phyloP scores from a whole-genome alignment of 345 rosid species.

The Sonneratia caseolaris region DNA sequence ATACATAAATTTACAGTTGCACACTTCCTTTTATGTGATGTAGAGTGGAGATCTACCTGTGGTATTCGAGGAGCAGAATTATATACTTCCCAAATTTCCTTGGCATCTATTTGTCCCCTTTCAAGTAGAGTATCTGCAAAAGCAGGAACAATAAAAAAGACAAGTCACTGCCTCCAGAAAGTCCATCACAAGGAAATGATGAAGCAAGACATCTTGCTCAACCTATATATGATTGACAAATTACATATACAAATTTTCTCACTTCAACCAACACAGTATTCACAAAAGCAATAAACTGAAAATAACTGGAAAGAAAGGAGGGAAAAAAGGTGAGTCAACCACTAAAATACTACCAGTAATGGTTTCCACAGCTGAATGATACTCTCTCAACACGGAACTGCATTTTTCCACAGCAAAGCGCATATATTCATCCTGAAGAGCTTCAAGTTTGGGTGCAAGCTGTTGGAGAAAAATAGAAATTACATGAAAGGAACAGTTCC shows the following conservation, averaged over 20 bases:
- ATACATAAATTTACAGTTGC: background rate
- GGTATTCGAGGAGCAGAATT: slow-evolving; percentile 58
- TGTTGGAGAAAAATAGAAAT: slow-evolving; percentile 18
- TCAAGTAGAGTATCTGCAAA: slow-evolving; percentile 37
- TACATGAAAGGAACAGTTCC: background rate
- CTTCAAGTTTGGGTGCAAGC: slow-evolving; percentile 92
- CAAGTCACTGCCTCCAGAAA: background rate
- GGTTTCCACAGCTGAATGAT: slow-evolving; percentile 78
- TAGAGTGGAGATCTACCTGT: slow-evolving; percentile 37
- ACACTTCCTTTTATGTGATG: background rate
- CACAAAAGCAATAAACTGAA: background rate
- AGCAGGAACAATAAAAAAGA: background rate
- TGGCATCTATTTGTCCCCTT: slow-evolving; percentile 63
- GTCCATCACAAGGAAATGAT: background rate
- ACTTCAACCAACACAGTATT: background rate
- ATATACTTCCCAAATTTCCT: slow-evolving; percentile 76
- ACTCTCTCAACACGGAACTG: slow-evolving; percentile 64
- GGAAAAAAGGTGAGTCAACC: background rate
- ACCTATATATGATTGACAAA: background rate
- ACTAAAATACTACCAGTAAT: slow-evolving; percentile 53
- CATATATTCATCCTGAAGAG: slow-evolving; percentile 86
- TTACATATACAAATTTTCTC: background rate
- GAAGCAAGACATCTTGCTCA: background rate
- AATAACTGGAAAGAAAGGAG: background rate
- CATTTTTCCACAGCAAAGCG: slow-evolving; percentile 77